A percentile compares a stretch with the other conserved stretches of the same genome.
These are phyloP conservation scores for Fusarium kyushuense DNA, from an alignment of 2,329 filamentous ascomycete genomes.

Conservation along the genomic window DNA sequence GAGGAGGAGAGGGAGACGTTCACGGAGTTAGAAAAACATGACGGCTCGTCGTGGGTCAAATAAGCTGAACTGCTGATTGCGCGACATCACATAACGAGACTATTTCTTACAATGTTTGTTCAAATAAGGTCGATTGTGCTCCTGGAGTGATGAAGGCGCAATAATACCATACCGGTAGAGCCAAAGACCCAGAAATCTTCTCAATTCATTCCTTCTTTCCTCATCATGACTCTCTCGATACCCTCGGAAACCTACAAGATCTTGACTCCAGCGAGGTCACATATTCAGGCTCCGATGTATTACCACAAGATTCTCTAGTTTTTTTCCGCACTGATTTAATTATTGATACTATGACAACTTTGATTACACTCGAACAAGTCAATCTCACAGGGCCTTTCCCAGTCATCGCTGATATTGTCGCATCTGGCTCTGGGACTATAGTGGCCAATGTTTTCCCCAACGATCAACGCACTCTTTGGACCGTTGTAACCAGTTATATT, in stretches of 20 bases:
- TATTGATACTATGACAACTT: background rate
- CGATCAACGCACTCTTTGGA: slow-evolving; percentile 63
- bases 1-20: background rate
- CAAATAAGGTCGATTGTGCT: background rate
- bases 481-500: slow-evolving; percentile 68
- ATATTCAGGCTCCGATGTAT: slow-evolving; percentile 17
- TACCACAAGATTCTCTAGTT: background rate
- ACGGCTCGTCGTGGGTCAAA: slow-evolving; percentile 22
- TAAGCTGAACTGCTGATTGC: slow-evolving; percentile 27
- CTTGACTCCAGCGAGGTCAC: slow-evolving; percentile 16
- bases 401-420: slow-evolving; percentile 72
- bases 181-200: background rate
- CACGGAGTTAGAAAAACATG: background rate
- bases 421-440: slow-evolving; percentile 67
- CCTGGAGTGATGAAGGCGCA: background rate
- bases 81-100: slow-evolving; percentile 18
- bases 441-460: slow-evolving; percentile 67
- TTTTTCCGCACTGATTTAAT: slow-evolving; percentile 40
- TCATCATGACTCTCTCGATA: slow-evolving; percentile 11
- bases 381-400: slow-evolving; percentile 72
- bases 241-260: slow-evolving; percentile 3
- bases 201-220: background rate
- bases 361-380: slow-evolving; percentile 55
- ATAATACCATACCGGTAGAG: background rate
- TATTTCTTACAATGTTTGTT: background rate